A percentile compares a stretch with the other conserved stretches of the same genome.
Evolutionary conservation across 768 basidiomycete genomes (phyloP).

Genomic region (Aureoboletus auriporus): DNA sequence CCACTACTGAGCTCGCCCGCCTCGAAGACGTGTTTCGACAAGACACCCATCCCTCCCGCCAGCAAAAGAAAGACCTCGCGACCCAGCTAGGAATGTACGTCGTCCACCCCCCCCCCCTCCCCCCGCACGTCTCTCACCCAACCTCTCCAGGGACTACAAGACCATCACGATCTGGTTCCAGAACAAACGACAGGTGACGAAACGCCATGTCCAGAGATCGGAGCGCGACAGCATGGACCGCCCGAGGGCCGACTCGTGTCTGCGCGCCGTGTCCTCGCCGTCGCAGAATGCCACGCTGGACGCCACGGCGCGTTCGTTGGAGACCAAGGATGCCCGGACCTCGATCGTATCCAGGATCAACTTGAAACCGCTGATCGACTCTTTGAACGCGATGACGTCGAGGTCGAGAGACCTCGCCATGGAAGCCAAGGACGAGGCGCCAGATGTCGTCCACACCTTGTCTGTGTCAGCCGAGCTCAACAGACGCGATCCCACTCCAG

Average conservation of each 20-base stretch:
- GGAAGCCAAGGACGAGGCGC: not conserved
- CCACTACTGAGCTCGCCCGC: conserved; percentile 23
- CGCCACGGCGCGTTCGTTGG: not conserved
- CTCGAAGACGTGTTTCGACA: conserved; percentile 26
- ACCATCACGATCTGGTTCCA: conserved; percentile 75
- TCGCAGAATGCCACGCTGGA: conserved; percentile 24
- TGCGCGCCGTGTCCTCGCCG: conserved; percentile 29
- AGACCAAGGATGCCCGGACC: not conserved
- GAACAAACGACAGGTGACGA: conserved; percentile 65
- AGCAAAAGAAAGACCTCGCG: conserved; percentile 28
- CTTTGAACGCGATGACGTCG: conserved; percentile 13
- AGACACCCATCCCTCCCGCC: conserved; percentile 28
- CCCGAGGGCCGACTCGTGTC: conserved; percentile 15
- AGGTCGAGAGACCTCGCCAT: conserved; percentile 1
- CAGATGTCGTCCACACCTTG: not conserved
- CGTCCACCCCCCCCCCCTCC: not conserved
- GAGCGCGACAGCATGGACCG: too few species aligned
- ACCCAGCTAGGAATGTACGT: conserved; percentile 27
- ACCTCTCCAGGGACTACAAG: conserved; percentile 37
- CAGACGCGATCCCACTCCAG: not conserved
- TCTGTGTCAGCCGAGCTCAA: conserved; percentile 1
- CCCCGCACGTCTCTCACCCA: too few species aligned
- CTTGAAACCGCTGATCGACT: conserved; percentile 22
- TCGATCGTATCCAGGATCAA: conserved; percentile 11
- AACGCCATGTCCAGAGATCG: conserved; percentile 11